Evolutionary conservation across 139 green algal genomes (phyloP), one percentile per base, ranked within the genome.

Genomic region (Nannochloris sp.): DNA sequence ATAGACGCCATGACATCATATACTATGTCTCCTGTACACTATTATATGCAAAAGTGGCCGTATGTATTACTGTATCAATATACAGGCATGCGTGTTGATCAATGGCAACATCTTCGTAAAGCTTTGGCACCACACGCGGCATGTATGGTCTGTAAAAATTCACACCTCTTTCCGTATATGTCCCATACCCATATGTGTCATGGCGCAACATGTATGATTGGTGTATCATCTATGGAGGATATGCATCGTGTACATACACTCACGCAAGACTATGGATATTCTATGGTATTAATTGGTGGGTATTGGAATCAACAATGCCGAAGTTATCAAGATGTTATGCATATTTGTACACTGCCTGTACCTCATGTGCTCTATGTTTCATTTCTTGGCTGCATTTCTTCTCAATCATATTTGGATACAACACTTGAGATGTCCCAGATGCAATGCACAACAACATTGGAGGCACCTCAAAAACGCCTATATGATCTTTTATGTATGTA

Each of bases 201-300:
- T 51, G 61, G 37, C 29, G 49, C 25, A 28, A 23, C 36, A 66
- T 66, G 50, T 73, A 17, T 44, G 44, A n/a, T 70, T 12, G 44
- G 16, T 48, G 40, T 67, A 51, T 23, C 53, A 58, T 70, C 62
- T 29, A 9, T 48, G 31, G 31, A 61, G 13, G 28, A 63, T 28
- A 60, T 48, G 12, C 16, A 29, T 20, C 59, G 45, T 67, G 62
- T 65, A 59, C 37, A 50, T 61, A 43, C 23, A 29, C 20, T 51
- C 3, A 37, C 31, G 6, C 31, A 37, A 37, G 31, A 37, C 37
- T 61, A 68, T 68, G 48, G 16, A 13, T 25, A 51, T 51, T n/a
- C 45, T 51, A 51, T 51, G 45, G 45, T 51, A 25, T n/a, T 51
- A 13, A n/a, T 51, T 51, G 45, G 45, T 26, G 45, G 45, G 3